A percentile compares a stretch with the other conserved stretches of the same genome.
Conservation (phyloP, 345 rosid genomes). For the Populus simonii region DNA sequence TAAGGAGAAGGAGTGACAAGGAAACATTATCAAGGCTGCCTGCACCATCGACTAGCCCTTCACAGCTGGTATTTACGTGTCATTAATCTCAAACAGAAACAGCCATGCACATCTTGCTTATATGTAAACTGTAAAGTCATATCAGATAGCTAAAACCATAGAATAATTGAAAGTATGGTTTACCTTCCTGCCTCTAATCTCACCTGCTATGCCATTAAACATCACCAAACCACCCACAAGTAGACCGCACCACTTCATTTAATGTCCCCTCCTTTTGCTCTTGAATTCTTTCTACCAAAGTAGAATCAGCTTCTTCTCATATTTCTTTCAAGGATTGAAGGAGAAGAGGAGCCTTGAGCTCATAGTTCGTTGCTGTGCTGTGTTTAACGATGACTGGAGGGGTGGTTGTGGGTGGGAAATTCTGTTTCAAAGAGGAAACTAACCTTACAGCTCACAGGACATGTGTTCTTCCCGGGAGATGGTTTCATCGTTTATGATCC, state of each 20-base stretch:
- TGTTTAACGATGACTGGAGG: no score
- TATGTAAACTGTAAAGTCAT: no score
- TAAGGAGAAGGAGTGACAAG: no score
- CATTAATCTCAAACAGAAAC: neutral
- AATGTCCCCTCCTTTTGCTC: no score
- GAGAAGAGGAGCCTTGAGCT: neutral
- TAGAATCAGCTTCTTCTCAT: neutral
- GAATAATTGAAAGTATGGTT: neutral
- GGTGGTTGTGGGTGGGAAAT: slow-evolving; percentile 29
- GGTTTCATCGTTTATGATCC: slow-evolving; percentile 35
- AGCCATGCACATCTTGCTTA: neutral
- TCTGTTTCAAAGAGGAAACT: slow-evolving; percentile 29
- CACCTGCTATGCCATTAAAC: no score
- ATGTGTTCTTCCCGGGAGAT: slow-evolving; percentile 40
- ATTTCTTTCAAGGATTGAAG: neutral
- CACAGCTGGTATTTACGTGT: neutral
- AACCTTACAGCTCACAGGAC: slow-evolving; percentile 34
- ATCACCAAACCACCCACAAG: neutral
- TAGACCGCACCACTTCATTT: neutral
- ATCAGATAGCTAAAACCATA: no score
- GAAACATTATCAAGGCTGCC: no score
- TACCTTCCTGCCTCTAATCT: neutral
- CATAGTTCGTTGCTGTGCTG: neutral
- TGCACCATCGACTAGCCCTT: neutral
- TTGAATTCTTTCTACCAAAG: neutral